These are phyloP conservation scores for Yamadazyma diddensiae DNA, from an alignment of 1,139 yeast species.

Conservation along the genomic window DNA sequence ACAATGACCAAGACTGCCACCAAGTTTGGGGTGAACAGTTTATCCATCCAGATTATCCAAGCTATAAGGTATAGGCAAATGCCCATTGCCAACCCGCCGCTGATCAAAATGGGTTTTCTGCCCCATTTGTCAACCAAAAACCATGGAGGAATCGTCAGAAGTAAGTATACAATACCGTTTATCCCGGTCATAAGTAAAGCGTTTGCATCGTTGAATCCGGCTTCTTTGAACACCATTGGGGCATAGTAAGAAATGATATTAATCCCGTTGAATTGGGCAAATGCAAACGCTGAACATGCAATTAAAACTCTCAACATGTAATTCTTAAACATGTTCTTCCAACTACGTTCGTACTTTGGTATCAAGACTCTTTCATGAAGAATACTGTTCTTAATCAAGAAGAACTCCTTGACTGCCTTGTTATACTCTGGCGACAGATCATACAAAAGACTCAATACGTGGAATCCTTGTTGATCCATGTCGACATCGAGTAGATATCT, in stretches of 20 bases:
- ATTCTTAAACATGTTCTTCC: conserved; percentile 41
- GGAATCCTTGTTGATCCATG: conserved; percentile 52
- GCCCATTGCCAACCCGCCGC: conserved; percentile 51
- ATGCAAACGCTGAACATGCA: conserved; percentile 50
- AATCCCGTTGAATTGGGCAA: conserved; percentile 57
- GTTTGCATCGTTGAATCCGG: conserved; percentile 48
- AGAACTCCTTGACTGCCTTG: conserved; percentile 51
- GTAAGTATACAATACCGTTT: conserved; percentile 46
- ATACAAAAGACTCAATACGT: conserved; percentile 78
- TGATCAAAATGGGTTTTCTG: conserved; percentile 48
- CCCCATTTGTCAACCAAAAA: conserved; percentile 55
- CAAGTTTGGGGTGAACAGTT: conserved; percentile 37
- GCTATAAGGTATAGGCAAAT: conserved; percentile 40
- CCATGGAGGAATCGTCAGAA: conserved; percentile 54
- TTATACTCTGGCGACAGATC: conserved; percentile 54
- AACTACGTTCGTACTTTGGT: conserved; percentile 43
- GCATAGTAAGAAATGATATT: conserved; percentile 56
- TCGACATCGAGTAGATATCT: conserved; percentile 53
- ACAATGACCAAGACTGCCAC: conserved; percentile 49
- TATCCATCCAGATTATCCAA: conserved; percentile 35
- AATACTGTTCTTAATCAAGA: conserved; percentile 78
- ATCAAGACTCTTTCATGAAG: conserved; percentile 42
- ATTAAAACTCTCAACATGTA: conserved; percentile 40
- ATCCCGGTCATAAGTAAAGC: conserved; percentile 55
- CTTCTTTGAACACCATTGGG: conserved; percentile 52